Conservation (phyloP, 2,329 filamentous ascomycete genomes). For the Thielaviopsis cerberus region DNA sequence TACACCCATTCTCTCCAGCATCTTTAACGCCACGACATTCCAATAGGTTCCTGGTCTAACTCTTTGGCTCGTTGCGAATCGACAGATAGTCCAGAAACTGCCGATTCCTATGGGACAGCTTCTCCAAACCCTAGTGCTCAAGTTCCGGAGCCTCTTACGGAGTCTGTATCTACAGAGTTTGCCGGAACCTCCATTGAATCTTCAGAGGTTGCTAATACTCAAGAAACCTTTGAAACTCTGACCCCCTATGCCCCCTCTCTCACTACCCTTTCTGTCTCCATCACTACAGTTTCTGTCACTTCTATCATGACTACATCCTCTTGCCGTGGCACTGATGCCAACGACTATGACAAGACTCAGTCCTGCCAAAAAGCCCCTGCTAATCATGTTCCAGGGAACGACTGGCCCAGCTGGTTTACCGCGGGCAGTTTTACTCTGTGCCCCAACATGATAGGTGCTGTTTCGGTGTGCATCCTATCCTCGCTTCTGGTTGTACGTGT, state of each 20-base stretch:
- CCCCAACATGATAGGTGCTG: background rate
- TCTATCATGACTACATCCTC: background rate
- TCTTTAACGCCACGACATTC: background rate
- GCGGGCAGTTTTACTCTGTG: background rate
- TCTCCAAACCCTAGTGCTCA: too few relatives aligned
- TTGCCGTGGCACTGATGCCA: background rate
- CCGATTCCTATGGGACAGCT: background rate
- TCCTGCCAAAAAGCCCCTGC: background rate
- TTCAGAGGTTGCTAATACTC: background rate
- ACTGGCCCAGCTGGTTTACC: background rate
- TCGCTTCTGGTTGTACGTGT: background rate
- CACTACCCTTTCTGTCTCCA: background rate
- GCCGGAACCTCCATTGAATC: background rate
- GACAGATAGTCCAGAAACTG: background rate
- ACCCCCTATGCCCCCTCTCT: background rate
- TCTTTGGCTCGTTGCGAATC: background rate
- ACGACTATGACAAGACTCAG: background rate
- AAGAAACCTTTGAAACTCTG: background rate
- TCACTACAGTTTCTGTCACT: background rate
- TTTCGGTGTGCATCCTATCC: background rate
- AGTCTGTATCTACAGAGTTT: too few relatives aligned
- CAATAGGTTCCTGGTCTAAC: background rate
- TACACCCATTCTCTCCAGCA: background rate
- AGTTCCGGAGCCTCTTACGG: too few relatives aligned
- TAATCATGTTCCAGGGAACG: background rate